Evolutionary conservation across 345 rosid species (phyloP).

Genomic region (Eucalyptus brandiana): DNA sequence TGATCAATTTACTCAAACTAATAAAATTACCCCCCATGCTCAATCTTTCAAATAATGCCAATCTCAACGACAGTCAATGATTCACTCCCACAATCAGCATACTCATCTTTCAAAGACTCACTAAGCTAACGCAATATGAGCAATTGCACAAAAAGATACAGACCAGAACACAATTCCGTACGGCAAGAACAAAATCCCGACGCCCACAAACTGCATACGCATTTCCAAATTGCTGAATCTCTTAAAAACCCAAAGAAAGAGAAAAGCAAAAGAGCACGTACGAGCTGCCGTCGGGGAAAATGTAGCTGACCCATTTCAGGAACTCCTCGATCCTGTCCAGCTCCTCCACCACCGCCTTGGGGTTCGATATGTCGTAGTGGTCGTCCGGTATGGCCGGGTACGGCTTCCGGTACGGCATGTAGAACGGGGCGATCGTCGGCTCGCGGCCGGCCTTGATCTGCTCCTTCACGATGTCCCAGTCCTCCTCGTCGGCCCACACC

Average conservation of each 20-base stretch:
- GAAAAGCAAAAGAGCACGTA: conserved; percentile 10
- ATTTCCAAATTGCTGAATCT: not conserved
- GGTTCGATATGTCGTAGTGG: conserved; percentile 39
- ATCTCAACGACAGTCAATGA: not conserved
- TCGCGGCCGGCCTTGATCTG: conserved; percentile 45
- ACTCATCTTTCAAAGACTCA: not conserved
- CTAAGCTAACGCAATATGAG: not conserved
- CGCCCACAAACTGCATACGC: not conserved
- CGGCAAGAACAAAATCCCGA: not conserved
- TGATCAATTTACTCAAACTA: not conserved
- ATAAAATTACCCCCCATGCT: not conserved
- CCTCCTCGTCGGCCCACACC: conserved; percentile 69
- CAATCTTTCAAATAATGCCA: not conserved
- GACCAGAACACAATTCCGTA: not conserved
- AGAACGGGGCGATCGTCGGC: conserved; percentile 77
- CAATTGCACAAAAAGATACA: not conserved
- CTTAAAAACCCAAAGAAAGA: not conserved
- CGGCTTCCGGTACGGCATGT: conserved; percentile 72
- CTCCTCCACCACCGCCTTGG: conserved; percentile 75
- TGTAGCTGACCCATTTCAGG: conserved; percentile 86
- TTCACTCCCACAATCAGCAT: not conserved
- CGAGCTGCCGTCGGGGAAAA: conserved; percentile 87
- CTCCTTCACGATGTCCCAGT: conserved; percentile 49
- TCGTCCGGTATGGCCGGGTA: conserved; percentile 69
- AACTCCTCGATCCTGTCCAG: conserved; percentile 93